A percentile compares a stretch with the other conserved stretches of the same genome.
phyloP scores from a whole-genome alignment of 2,329 filamentous ascomycete species.

The Penicillium crustosum region DNA sequence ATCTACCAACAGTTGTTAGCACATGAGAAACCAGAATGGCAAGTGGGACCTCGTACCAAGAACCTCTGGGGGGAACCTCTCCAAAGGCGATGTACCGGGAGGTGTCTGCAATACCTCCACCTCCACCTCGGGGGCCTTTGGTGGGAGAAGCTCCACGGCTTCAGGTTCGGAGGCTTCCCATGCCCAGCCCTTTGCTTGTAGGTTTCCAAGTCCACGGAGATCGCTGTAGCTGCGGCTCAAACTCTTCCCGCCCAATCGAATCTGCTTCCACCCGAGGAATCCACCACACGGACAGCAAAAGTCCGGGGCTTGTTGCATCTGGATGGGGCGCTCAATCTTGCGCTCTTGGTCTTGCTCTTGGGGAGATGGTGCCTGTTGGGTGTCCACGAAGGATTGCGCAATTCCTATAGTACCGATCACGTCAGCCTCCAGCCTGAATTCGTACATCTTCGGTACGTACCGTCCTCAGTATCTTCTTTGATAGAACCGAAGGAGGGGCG shows the following conservation, averaged over 20 bases:
- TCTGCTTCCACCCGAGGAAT: constrained; percentile 48
- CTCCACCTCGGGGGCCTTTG: constrained; percentile 19
- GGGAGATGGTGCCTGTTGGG: constrained; percentile 32
- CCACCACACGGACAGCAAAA: constrained; percentile 50
- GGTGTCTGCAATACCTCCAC: constrained; percentile 26
- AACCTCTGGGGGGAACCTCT: constrained; percentile 68
- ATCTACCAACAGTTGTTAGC: constrained; percentile 47
- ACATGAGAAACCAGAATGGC: background rate
- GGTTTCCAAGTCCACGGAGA: constrained; percentile 36
- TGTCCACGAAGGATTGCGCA: constrained; percentile 47
- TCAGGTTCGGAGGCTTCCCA: constrained; percentile 40
- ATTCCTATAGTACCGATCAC: constrained; percentile 32
- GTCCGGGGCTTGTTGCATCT: constrained; percentile 41
- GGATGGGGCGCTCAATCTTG: constrained; percentile 22
- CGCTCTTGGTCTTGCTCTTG: constrained; percentile 18
- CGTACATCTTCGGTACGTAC: constrained; percentile 29
- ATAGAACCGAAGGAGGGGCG: constrained; percentile 46
- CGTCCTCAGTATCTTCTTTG: constrained; percentile 43
- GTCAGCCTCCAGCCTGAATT: constrained; percentile 8
- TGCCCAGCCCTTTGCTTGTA: constrained; percentile 43
- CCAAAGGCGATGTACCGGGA: constrained; percentile 54
- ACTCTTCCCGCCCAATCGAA: constrained; percentile 44
- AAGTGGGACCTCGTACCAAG: constrained; percentile 56
- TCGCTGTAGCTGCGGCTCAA: constrained; percentile 48
- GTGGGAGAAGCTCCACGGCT: constrained; percentile 17